These are phyloP conservation scores for Trypethelium eluteriae DNA, from an alignment of 495 filamentous ascomycete species.

Conservation along the genomic window DNA sequence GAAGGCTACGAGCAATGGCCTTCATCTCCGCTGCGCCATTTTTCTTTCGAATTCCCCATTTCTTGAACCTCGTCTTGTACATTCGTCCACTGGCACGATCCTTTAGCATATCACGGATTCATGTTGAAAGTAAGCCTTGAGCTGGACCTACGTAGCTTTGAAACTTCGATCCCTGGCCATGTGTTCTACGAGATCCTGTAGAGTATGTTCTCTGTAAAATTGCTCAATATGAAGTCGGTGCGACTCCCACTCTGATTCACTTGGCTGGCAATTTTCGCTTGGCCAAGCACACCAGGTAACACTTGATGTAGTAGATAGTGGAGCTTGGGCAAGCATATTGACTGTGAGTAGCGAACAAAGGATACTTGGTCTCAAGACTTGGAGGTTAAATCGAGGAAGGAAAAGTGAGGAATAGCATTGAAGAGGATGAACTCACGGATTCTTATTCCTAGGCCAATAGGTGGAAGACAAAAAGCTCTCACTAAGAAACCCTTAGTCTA, in stretches of 20 bases:
- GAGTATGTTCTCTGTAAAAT: not conserved
- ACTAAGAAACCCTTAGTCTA: too few species aligned
- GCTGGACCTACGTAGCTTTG: not conserved
- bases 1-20: not conserved
- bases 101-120: not conserved
- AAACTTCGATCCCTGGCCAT: not conserved
- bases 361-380: too few species aligned
- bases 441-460: too few species aligned
- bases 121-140: not conserved
- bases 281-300: not conserved
- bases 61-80: conserved; percentile 5
- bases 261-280: not conserved
- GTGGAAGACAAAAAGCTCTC: too few species aligned
- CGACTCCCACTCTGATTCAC: not conserved
- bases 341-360: too few species aligned
- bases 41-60: not conserved
- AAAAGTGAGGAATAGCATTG: too few species aligned
- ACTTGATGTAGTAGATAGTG: not conserved
- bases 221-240: not conserved
- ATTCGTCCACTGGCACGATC: not conserved
- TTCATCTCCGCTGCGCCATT: not conserved
- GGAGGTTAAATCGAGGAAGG: too few species aligned
- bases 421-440: too few species aligned
- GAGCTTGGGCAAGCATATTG: not conserved
- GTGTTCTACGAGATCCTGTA: not conserved